These are phyloP conservation scores for Myrica gale DNA, from an alignment of 306 rosid species.

Conservation along the genomic window DNA sequence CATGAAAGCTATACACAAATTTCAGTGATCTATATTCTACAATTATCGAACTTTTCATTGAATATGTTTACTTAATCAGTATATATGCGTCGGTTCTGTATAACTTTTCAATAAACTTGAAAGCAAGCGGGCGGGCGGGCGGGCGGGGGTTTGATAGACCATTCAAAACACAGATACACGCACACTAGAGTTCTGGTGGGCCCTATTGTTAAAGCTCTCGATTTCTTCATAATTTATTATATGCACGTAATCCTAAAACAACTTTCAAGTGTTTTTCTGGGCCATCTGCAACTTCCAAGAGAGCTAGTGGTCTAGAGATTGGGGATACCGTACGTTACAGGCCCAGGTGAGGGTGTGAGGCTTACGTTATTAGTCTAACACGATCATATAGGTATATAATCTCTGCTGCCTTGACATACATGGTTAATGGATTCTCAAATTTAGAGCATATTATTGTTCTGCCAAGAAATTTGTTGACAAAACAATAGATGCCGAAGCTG, in stretches of 20 bases:
- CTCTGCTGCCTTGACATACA: neutral
- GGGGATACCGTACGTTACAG: slow-evolving; percentile 2
- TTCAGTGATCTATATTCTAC: too few species aligned
- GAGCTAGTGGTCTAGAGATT: neutral
- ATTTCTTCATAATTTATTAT: neutral
- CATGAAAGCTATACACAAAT: too few species aligned
- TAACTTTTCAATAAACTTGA: too few species aligned
- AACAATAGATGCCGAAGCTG: neutral
- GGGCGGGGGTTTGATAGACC: neutral
- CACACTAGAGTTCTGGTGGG: neutral
- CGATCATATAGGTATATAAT: neutral
- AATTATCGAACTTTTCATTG: too few species aligned
- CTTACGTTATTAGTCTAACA: too few species aligned
- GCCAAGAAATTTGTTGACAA: neutral
- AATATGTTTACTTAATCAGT: too few species aligned
- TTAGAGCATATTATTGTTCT: neutral
- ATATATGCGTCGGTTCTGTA: too few species aligned
- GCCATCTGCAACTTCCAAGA: neutral
- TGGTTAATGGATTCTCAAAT: neutral
- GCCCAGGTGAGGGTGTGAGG: neutral
- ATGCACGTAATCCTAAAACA: neutral
- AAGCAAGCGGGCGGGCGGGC: too few species aligned
- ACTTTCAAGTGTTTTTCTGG: neutral
- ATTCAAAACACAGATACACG: neutral
- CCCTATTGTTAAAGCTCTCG: neutral